Percentiles rank a stretch among this genome's conserved stretches.
Conservation (phyloP, 1,284 basidiomycete genomes). For the Fistulinella cinereoalba region DNA sequence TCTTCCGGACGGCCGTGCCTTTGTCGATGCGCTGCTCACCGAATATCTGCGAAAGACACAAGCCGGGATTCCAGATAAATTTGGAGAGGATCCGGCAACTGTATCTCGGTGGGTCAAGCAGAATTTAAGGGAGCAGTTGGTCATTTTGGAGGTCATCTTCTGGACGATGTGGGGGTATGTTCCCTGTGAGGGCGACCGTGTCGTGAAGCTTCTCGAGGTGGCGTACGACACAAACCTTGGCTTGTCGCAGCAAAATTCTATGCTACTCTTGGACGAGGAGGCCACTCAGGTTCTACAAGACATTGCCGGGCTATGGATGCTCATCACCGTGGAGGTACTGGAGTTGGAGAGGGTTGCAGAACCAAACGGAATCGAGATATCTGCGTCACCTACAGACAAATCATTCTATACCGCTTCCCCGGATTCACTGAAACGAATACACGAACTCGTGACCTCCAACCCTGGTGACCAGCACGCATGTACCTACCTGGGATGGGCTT, state of each 20-base stretch:
- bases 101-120: constrained; percentile 79
- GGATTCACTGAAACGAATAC: constrained; percentile 54
- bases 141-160: constrained; percentile 79
- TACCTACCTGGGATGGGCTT: constrained; percentile 76
- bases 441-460: constrained; percentile 59
- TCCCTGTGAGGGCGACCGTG: constrained; percentile 59
- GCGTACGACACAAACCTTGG: constrained; percentile 70
- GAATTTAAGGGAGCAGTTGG: constrained; percentile 74
- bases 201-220: constrained; percentile 60
- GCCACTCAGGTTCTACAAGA: constrained; percentile 64
- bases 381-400: constrained; percentile 44
- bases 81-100: constrained; percentile 54
- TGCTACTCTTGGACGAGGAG: constrained; percentile 73
- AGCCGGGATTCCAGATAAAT: constrained; percentile 49
- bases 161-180: constrained; percentile 82
- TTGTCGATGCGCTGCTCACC: constrained; percentile 53
- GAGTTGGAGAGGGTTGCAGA: constrained; percentile 76
- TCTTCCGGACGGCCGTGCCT: constrained; percentile 57
- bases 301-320: constrained; percentile 68
- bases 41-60: constrained; percentile 59
- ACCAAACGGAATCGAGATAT: constrained; percentile 49
- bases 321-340: constrained; percentile 77
- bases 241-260: constrained; percentile 60
- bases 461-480: constrained; percentile 61
- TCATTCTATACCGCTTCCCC: constrained; percentile 59